Evolutionary conservation across 768 basidiomycete species (phyloP).

Genomic region (Termitomyces sp.): DNA sequence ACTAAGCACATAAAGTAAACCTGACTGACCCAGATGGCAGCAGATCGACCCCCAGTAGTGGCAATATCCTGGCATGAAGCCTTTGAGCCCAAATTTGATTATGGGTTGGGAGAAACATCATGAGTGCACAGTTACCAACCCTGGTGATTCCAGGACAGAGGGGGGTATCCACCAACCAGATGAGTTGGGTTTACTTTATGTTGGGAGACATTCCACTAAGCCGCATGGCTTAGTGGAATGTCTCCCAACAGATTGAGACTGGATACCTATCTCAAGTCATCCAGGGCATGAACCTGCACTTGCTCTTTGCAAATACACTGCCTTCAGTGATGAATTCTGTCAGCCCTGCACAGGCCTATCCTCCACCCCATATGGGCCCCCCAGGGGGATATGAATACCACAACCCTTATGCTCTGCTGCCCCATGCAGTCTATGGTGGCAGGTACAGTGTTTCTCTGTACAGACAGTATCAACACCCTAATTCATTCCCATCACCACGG

Average conservation of each 20-base stretch:
- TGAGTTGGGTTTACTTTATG: too few species aligned
- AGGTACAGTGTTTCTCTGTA: conserved; percentile 27
- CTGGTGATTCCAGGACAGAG: too few species aligned
- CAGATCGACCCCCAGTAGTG: too few species aligned
- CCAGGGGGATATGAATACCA: conserved; percentile 24
- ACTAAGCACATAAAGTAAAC: too few species aligned
- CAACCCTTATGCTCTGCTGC: conserved; percentile 25
- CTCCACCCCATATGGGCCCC: conserved; percentile 8
- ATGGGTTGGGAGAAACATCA: too few species aligned
- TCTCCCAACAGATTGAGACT: conserved; percentile 85
- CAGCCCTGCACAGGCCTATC: conserved; percentile 28
- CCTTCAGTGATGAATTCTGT: conserved; percentile 74
- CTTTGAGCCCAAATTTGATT: too few species aligned
- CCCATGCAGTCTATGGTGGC: conserved; percentile 22
- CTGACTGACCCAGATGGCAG: too few species aligned
- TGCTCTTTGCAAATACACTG: conserved; percentile 91
- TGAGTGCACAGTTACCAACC: too few species aligned
- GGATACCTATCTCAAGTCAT: conserved; percentile 92
- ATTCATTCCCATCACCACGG: conserved; percentile 26
- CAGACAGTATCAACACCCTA: conserved; percentile 28
- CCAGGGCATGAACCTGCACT: conserved; percentile 83
- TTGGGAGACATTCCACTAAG: too few species aligned
- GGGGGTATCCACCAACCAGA: too few species aligned
- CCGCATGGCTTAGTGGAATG: too few species aligned
- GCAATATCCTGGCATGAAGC: too few species aligned